phyloP scores from a whole-genome alignment of 2,329 filamentous ascomycete genomes.

The Cephalotrichum gorgonifer region DNA sequence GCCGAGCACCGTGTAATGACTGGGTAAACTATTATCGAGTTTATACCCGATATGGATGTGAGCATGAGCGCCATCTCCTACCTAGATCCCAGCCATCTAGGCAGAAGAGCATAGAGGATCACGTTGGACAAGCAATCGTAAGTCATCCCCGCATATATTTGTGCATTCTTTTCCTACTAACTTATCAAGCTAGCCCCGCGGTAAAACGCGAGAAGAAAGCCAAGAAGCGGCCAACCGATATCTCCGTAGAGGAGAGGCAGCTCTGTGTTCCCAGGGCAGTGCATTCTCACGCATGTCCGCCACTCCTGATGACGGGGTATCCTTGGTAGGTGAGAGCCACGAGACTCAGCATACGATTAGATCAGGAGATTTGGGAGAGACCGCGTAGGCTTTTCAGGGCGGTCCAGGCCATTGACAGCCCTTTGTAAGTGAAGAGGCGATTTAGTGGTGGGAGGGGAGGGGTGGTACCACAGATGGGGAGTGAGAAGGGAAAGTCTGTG shows the following conservation, averaged over 20 bases:
- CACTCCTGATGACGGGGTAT: neutral
- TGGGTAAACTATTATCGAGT: neutral
- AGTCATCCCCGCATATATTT: neutral
- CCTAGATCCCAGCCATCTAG: neutral
- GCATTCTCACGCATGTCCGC: neutral
- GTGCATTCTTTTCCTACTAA: neutral
- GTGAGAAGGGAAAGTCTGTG: too few species aligned
- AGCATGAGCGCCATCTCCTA: neutral
- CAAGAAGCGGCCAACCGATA: neutral
- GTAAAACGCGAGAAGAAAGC: neutral
- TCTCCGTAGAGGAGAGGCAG: neutral
- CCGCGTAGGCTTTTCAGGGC: neutral
- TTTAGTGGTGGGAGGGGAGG: neutral
- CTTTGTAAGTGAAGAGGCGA: too few species aligned
- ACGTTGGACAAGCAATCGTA: neutral
- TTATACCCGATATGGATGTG: neutral
- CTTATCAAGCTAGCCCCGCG: neutral
- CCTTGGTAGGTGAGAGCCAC: neutral
- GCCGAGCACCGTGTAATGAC: neutral
- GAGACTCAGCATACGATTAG: neutral
- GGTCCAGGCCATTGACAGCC: too few species aligned
- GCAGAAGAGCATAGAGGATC: neutral
- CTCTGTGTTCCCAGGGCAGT: neutral
- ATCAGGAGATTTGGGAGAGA: neutral
- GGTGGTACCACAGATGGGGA: too few species aligned